A percentile compares a stretch with the other conserved stretches of the same genome.
These are phyloP conservation scores for Plenodomus tracheiphilus DNA, from an alignment of 2,329 filamentous ascomycete species.

Conservation along the genomic window DNA sequence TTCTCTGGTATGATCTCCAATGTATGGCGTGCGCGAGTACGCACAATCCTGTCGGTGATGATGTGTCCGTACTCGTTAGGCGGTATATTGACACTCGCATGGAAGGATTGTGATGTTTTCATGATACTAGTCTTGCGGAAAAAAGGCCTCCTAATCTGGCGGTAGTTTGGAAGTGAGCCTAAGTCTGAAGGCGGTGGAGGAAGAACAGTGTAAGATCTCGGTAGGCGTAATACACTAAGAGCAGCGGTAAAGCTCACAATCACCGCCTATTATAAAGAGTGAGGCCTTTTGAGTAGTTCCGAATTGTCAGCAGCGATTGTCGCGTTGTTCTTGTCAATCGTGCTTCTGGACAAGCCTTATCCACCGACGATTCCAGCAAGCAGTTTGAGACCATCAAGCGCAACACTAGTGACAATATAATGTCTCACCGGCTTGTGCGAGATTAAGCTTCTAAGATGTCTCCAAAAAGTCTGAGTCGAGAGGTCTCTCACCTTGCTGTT, in stretches of 20 bases:
- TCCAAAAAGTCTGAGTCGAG: background rate
- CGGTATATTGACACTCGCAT: background rate
- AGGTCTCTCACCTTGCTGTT: background rate
- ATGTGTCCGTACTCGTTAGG: background rate
- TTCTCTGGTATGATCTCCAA: background rate
- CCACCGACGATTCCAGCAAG: constrained; percentile 2
- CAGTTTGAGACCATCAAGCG: constrained; percentile 11
- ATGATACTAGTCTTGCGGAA: background rate
- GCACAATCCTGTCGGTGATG: constrained; percentile 6
- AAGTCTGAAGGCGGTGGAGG: too few relatives aligned
- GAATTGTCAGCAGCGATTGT: background rate
- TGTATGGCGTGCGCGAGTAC: background rate
- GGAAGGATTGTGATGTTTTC: background rate
- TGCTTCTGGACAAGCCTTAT: constrained; percentile 4
- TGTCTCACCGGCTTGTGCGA: background rate
- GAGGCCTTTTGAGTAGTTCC: background rate
- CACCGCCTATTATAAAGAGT: background rate
- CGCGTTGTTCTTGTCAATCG: background rate
- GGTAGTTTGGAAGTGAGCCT: background rate
- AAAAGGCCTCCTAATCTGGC: background rate
- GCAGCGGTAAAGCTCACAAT: background rate
- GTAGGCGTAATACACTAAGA: background rate
- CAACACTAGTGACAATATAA: background rate
- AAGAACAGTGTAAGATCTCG: too few relatives aligned
- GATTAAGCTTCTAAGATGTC: background rate